Percentiles rank a stretch among this genome's conserved stretches.
Conservation (phyloP, 768 basidiomycete species). For the Podaxis pistillaris region DNA sequence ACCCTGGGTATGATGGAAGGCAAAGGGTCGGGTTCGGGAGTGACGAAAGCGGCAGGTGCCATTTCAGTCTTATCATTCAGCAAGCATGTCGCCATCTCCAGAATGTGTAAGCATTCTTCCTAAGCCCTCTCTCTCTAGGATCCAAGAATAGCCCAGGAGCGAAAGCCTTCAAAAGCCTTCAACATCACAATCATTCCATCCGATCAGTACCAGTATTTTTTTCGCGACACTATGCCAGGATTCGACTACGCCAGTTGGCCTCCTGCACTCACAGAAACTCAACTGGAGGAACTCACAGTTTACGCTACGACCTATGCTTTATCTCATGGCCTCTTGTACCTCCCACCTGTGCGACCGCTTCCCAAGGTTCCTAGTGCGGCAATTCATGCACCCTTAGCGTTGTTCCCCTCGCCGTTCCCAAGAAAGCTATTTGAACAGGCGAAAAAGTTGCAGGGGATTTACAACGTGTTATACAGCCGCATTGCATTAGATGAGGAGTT, state of each 20-base stretch:
- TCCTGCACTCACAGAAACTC: conserved; percentile 56
- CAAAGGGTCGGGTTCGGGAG: neutral
- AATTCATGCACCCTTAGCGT: conserved; percentile 86
- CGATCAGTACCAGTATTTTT: neutral
- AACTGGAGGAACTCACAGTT: conserved; percentile 58
- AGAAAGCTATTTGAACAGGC: conserved; percentile 66
- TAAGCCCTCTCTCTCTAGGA: neutral
- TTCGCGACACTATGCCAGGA: conserved; percentile 3
- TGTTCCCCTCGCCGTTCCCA: conserved; percentile 89
- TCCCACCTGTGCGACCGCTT: conserved; percentile 54
- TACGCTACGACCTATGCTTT: conserved; percentile 82
- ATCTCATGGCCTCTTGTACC: conserved; percentile 81
- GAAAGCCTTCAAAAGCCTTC: neutral
- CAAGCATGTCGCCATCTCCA: conserved; percentile 14
- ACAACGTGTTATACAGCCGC: conserved; percentile 84
- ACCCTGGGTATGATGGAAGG: neutral
- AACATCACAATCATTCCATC: neutral
- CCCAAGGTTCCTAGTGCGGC: conserved; percentile 60
- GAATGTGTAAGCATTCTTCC: conserved; percentile 9
- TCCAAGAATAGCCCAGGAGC: neutral
- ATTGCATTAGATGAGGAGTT: conserved; percentile 79
- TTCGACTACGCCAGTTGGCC: conserved; percentile 72
- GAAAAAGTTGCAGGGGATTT: conserved; percentile 64
- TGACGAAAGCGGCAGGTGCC: conserved; percentile 6
- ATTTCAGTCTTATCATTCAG: conserved; percentile 11